Evolutionary conservation across 2,329 filamentous ascomycete species (phyloP).

Genomic region (Claviceps spartinae): DNA sequence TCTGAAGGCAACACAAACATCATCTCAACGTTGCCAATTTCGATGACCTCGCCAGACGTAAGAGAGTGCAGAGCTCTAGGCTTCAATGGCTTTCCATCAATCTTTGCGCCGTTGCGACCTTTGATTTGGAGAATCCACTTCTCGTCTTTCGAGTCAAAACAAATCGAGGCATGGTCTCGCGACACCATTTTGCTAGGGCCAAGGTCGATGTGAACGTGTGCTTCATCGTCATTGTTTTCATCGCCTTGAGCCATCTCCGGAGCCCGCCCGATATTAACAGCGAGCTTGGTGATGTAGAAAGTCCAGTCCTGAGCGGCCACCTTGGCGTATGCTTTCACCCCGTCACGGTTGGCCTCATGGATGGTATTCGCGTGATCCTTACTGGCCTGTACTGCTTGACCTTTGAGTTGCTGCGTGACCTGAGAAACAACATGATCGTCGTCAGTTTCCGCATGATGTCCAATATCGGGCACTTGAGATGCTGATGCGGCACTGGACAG

Average conservation of each 20-base stretch:
- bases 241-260: slow-evolving; percentile 33
- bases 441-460: slow-evolving; percentile 28
- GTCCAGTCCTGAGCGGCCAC: slow-evolving; percentile 74
- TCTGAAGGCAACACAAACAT: slow-evolving; percentile 89
- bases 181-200: slow-evolving; percentile 74
- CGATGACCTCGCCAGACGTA: slow-evolving; percentile 78
- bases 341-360: slow-evolving; percentile 46
- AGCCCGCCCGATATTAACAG: slow-evolving; percentile 61
- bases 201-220: slow-evolving; percentile 71
- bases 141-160: slow-evolving; percentile 52
- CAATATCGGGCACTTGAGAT: slow-evolving; percentile 24
- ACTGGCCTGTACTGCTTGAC: slow-evolving; percentile 41
- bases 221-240: slow-evolving; percentile 30
- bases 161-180: slow-evolving; percentile 61
- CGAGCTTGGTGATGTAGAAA: slow-evolving; percentile 65
- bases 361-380: slow-evolving; percentile 50
- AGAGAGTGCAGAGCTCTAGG: slow-evolving; percentile 52
- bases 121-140: slow-evolving; percentile 79
- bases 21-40: slow-evolving; percentile 91
- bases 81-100: slow-evolving; percentile 62
- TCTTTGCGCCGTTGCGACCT: slow-evolving; percentile 78
- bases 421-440: slow-evolving; percentile 44
- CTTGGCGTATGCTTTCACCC: slow-evolving; percentile 66
- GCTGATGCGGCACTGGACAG: slow-evolving; percentile 8
- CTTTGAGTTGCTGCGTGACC: slow-evolving; percentile 38